These are phyloP conservation scores for Phytophthora sansomeana DNA, from an alignment of 352 stramenopile species.

Conservation along the genomic window DNA sequence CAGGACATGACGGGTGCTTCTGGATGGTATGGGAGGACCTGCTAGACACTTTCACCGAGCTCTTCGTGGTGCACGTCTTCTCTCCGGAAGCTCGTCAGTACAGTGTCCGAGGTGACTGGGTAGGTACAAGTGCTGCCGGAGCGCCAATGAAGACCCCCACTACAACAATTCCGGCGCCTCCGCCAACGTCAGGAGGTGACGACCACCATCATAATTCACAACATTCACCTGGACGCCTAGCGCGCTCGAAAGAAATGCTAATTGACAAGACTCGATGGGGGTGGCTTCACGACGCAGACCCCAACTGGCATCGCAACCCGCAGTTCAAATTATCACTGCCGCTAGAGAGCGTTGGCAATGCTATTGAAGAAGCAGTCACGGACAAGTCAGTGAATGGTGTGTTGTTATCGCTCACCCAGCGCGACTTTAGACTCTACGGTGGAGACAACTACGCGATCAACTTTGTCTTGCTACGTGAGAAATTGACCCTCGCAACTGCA, in stretches of 20 bases:
- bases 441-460: slow-evolving; percentile 90
- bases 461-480: slow-evolving; percentile 86
- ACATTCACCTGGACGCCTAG: slow-evolving; percentile 4
- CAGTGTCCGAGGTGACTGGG: slow-evolving; percentile 53
- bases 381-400: slow-evolving; percentile 44
- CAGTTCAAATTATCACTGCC: slow-evolving; percentile 83
- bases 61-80: slow-evolving; percentile 64
- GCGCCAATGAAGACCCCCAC: slow-evolving; percentile 15
- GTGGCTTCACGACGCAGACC: slow-evolving; percentile 75
- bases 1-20: slow-evolving; percentile 79
- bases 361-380: not conserved
- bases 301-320: slow-evolving; percentile 93
- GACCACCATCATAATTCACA: slow-evolving; percentile 22
- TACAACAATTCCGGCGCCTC: slow-evolving; percentile 5
- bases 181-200: slow-evolving; percentile 11
- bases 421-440: slow-evolving; percentile 80
- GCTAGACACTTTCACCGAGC: slow-evolving; percentile 73
- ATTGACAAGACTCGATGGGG: slow-evolving; percentile 76
- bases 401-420: slow-evolving; percentile 85
- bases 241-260: slow-evolving; percentile 37
- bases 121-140: slow-evolving; percentile 54
- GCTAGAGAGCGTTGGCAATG: slow-evolving; percentile 10
- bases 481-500: slow-evolving; percentile 55
- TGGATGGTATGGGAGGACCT: slow-evolving; percentile 88
- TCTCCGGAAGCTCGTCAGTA: slow-evolving; percentile 63